Percentiles rank a stretch among this genome's conserved stretches.
phyloP scores from a whole-genome alignment of 2,329 filamentous ascomycete genomes.

The Colletotrichum costaricense region DNA sequence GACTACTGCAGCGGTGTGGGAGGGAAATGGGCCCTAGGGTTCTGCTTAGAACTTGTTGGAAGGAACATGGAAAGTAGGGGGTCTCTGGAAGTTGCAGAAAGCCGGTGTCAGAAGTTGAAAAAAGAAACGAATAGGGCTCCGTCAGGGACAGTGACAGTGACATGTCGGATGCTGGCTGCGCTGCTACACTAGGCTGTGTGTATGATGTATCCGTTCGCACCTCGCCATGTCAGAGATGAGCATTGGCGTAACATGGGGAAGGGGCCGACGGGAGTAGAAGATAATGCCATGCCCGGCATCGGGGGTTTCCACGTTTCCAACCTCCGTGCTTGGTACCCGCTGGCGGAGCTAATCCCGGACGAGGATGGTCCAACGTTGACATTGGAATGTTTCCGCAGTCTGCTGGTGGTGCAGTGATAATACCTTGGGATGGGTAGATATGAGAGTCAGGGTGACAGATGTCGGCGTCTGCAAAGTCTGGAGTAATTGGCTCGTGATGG shows the following conservation, averaged over 20 bases:
- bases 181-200: neutral
- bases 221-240: neutral
- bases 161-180: constrained; percentile 26
- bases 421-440: too few species aligned
- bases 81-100: constrained; percentile 9
- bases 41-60: constrained; percentile 9
- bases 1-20: neutral
- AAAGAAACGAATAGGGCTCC: constrained; percentile 17
- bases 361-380: constrained; percentile 3
- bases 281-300: constrained; percentile 13
- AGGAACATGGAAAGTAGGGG: neutral
- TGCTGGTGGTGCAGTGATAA: neutral
- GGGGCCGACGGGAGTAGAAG: neutral
- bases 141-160: constrained; percentile 11
- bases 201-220: constrained; percentile 1
- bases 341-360: constrained; percentile 12
- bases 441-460: too few species aligned
- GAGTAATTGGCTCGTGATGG: neutral
- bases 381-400: neutral
- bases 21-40: neutral
- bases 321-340: constrained; percentile 8
- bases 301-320: constrained; percentile 12
- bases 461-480: neutral
- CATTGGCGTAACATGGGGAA: constrained; percentile 8
- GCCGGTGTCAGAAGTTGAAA: constrained; percentile 26